These are phyloP conservation scores for Scutellaria barbata DNA, from an alignment of 257 asterid genomes.

Conservation along the genomic window DNA sequence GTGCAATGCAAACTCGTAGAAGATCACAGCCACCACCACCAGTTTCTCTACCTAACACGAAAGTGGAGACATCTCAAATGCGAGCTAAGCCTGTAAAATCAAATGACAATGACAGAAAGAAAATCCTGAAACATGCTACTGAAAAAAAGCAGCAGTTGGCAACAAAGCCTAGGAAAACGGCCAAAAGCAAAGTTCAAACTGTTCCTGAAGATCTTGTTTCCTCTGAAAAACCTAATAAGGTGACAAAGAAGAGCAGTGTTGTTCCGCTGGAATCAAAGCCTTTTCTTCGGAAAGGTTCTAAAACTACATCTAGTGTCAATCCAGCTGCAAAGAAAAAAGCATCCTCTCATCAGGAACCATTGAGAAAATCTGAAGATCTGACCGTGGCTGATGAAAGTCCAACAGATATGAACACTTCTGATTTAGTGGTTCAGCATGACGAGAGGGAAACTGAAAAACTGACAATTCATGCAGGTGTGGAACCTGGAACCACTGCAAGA, in stretches of 20 bases:
- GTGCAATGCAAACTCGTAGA: constrained; percentile 57
- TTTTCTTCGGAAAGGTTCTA: constrained; percentile 85
- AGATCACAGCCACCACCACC: constrained; percentile 66
- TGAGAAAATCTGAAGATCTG: constrained; percentile 41
- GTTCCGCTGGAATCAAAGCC: constrained; percentile 96
- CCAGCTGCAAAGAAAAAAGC: constrained; percentile 55
- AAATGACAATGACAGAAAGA: constrained; percentile 53
- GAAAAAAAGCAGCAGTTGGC: constrained; percentile 65
- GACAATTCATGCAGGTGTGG: constrained; percentile 34
- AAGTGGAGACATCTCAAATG: constrained; percentile 53
- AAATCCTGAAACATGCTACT: constrained; percentile 47
- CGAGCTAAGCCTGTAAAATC: constrained; percentile 55
- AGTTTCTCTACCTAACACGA: constrained; percentile 55
- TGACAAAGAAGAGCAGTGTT: constrained; percentile 84
- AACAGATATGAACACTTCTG: constrained; percentile 46
- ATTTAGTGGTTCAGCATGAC: constrained; percentile 50
- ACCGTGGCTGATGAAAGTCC: constrained; percentile 48
- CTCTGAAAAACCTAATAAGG: constrained; percentile 72
- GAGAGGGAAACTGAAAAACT: constrained; percentile 45
- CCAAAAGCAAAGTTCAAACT: constrained; percentile 58
- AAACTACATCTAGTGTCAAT: constrained; percentile 54
- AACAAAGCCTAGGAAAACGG: constrained; percentile 53
- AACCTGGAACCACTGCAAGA: constrained; percentile 36
- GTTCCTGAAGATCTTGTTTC: constrained; percentile 55
- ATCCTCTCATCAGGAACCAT: constrained; percentile 52